Evolutionary conservation across 2,329 filamentous ascomycete species (phyloP), one percentile per base, ranked within the genome.

Genomic region (Stachybotrys elegans): DNA sequence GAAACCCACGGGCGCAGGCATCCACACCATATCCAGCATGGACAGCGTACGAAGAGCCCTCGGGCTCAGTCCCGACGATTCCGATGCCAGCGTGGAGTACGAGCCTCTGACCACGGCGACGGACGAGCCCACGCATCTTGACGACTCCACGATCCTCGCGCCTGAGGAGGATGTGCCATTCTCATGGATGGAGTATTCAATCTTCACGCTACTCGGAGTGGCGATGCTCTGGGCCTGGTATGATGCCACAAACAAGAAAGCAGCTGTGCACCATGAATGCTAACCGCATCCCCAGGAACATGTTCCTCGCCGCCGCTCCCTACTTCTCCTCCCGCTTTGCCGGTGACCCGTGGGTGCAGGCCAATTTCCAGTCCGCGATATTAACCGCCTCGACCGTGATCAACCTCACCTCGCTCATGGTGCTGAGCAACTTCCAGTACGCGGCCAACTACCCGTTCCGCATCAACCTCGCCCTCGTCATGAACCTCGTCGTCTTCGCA

Each of bases 141-240:
- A 48, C 27, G 59, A 60, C 6, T 44, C 53, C 22, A 35, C 55
- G 6, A 49, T 54, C 16, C 49, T 54, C 16, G 63, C 65, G 16
- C 59, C 54, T 17, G 57, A 67, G 31, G 57, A 69, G 14, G 68
- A 70, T 27, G 57, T 68, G 25, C 72, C 73, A 16, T 95, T 95
- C 69, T 95, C 89, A 49, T 90, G 86, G 82, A 59, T 88, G 27
- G 88, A 94, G 62, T 98, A 97, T 67, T 71, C 68, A 55, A 84
- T 95, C 59, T 97, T 97, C 65, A 72, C 86, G 44, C 70, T 95
- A 41, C 72, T 97, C 21, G 93, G 93, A 41, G 76, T 95, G 45
- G 88, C 91, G 42, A 97, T 97, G 93, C 76, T 97, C 36, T 97
- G 92, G 92, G 90, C 92, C 44, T 97, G 92, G 92, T 94, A 78